Percentiles rank a stretch among this genome's conserved stretches.
phyloP scores from a whole-genome alignment of 2,329 filamentous ascomycete genomes.

The Fusarium compactum region DNA sequence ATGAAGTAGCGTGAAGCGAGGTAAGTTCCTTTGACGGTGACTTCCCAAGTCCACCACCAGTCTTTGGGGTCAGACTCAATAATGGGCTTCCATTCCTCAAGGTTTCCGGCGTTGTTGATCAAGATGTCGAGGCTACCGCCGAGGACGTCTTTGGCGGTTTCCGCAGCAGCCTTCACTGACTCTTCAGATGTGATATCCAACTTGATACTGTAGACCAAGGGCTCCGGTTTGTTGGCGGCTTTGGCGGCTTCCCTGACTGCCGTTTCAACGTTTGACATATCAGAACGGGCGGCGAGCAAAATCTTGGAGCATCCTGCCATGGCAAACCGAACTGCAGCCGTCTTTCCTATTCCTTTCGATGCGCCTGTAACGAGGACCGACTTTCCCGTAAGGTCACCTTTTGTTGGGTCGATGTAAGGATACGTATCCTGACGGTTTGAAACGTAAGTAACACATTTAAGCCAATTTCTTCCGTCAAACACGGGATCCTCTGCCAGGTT shows the following conservation, averaged over 20 bases:
- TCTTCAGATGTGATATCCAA: conserved; percentile 54
- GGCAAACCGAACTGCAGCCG: conserved; percentile 66
- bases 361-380: conserved; percentile 38
- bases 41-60: conserved; percentile 61
- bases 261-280: conserved; percentile 49
- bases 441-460: background rate
- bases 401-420: conserved; percentile 59
- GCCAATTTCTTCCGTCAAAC: background rate
- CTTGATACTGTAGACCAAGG: conserved; percentile 54
- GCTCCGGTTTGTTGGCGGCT: conserved; percentile 45
- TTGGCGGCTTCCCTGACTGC: conserved; percentile 52
- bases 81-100: conserved; percentile 52
- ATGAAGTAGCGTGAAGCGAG: conserved; percentile 61
- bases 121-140: conserved; percentile 55
- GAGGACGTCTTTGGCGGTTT: conserved; percentile 44
- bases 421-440: conserved; percentile 52
- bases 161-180: conserved; percentile 49
- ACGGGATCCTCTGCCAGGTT: background rate
- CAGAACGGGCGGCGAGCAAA: conserved; percentile 64
- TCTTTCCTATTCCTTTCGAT: conserved; percentile 52
- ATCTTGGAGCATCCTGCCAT: conserved; percentile 64
- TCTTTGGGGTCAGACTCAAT: conserved; percentile 53
- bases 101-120: conserved; percentile 58
- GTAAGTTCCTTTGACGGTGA: conserved; percentile 64
- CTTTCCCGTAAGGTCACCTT: conserved; percentile 54